These are phyloP conservation scores for Globisporangium viniferum DNA, from an alignment of 352 stramenopile genomes.

Conservation along the genomic window DNA sequence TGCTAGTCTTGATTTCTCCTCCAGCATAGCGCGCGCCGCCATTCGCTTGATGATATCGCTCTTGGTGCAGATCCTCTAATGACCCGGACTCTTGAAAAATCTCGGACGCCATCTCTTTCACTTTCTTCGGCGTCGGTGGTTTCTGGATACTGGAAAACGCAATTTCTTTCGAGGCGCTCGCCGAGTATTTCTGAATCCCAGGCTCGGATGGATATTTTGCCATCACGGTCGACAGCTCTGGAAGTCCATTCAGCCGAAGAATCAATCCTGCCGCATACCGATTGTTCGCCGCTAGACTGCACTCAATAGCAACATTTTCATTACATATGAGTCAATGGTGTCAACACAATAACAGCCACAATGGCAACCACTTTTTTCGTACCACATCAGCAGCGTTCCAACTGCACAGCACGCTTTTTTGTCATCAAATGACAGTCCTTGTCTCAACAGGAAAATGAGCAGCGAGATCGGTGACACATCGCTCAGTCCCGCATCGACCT, in stretches of 20 bases:
- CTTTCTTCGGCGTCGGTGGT: constrained; percentile 24
- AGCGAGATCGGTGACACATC: constrained; percentile 64
- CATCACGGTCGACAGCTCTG: constrained; percentile 74
- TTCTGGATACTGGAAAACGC: constrained; percentile 47
- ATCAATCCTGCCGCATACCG: constrained; percentile 46
- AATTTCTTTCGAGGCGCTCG: constrained; percentile 55
- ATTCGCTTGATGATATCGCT: constrained; percentile 16
- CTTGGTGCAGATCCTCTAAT: constrained; percentile 29
- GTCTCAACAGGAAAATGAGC: constrained; percentile 65
- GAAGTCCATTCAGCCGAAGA: constrained; percentile 52
- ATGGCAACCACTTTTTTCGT: constrained; percentile 7
- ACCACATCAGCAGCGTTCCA: constrained; percentile 74
- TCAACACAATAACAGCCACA: not conserved
- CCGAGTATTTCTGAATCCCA: constrained; percentile 66
- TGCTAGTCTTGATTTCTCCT: constrained; percentile 14
- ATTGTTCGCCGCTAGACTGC: constrained; percentile 55
- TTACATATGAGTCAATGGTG: not conserved
- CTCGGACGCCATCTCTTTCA: constrained; percentile 37
- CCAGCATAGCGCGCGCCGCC: constrained; percentile 7
- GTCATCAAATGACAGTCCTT: constrained; percentile 71
- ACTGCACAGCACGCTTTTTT: constrained; percentile 79
- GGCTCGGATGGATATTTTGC: constrained; percentile 64
- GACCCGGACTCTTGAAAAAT: constrained; percentile 43
- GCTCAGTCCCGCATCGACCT: constrained; percentile 18
- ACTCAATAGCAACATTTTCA: not conserved